phyloP scores from a whole-genome alignment of 805 yeast species.

The Metschnikowia drakensbergensis region DNA sequence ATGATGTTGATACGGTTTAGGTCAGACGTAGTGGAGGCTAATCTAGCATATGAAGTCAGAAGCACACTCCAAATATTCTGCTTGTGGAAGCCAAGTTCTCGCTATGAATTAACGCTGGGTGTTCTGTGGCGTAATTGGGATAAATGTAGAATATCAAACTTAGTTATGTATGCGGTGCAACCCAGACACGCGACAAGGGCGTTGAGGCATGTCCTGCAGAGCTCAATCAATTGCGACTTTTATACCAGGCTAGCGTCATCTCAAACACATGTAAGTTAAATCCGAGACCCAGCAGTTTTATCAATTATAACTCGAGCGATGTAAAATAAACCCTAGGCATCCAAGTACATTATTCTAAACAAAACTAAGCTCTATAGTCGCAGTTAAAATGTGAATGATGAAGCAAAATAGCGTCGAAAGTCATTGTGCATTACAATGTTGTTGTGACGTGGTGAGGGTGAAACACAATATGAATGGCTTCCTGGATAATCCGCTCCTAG shows the following conservation, averaged over 20 bases:
- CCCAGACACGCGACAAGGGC: conserved; percentile 6
- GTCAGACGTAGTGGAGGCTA: not conserved
- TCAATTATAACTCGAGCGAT: too few relatives aligned
- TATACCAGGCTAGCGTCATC: not conserved
- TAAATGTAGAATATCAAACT: not conserved
- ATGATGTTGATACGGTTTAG: not conserved
- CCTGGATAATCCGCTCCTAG: too few relatives aligned
- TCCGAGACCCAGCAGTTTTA: too few relatives aligned
- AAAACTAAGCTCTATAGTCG: not conserved
- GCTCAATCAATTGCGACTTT: conserved; percentile 1
- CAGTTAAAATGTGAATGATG: not conserved
- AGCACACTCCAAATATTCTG: not conserved
- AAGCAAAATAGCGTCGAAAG: not conserved
- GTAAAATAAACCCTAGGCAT: too few relatives aligned
- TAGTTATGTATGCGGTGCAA: conserved; percentile 1
- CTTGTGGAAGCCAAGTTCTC: not conserved
- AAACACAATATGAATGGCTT: too few relatives aligned
- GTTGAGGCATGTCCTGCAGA: conserved; percentile 3
- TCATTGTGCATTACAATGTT: not conserved
- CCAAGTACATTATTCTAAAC: too few relatives aligned
- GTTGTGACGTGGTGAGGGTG: too few relatives aligned
- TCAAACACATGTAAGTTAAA: not conserved
- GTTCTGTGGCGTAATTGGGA: not conserved
- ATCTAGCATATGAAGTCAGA: not conserved
- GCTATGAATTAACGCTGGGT: not conserved